These are phyloP conservation scores for Neurospora hispaniola DNA, from an alignment of 495 filamentous ascomycete genomes.

Conservation along the genomic window DNA sequence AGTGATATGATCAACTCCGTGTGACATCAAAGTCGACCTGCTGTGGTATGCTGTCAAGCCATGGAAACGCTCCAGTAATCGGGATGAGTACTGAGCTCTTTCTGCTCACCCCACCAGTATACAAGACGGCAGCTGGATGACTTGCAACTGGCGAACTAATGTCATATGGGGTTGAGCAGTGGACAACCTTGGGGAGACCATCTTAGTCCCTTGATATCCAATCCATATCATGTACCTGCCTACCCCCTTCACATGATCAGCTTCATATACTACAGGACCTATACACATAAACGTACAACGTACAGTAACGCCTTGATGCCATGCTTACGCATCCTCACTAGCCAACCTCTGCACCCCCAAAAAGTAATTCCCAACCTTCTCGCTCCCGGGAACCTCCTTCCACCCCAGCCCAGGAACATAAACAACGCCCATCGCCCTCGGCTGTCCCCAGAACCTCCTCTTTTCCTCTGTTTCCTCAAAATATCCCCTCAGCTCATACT, in stretches of 20 bases:
- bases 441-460: constrained; percentile 25
- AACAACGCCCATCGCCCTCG: constrained; percentile 66
- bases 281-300: neutral
- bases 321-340: neutral
- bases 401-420: constrained; percentile 89
- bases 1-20: constrained; percentile 46
- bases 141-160: constrained; percentile 53
- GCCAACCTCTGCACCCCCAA: constrained; percentile 61
- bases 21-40: constrained; percentile 55
- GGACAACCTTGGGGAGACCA: neutral
- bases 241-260: neutral
- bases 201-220: neutral
- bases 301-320: neutral
- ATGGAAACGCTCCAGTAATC: constrained; percentile 40
- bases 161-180: constrained; percentile 44
- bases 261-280: neutral
- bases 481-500: constrained; percentile 59
- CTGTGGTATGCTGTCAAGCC: constrained; percentile 53
- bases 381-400: constrained; percentile 72
- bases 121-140: constrained; percentile 52
- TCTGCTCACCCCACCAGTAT: constrained; percentile 35
- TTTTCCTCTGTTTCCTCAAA: constrained; percentile 41
- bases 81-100: constrained; percentile 45
- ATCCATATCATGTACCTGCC: neutral
- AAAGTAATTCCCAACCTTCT: constrained; percentile 93